Evolutionary conservation across 140 eudicot species (phyloP), one percentile per base, ranked within the genome.

Genomic region (Stevia rebaudiana): DNA sequence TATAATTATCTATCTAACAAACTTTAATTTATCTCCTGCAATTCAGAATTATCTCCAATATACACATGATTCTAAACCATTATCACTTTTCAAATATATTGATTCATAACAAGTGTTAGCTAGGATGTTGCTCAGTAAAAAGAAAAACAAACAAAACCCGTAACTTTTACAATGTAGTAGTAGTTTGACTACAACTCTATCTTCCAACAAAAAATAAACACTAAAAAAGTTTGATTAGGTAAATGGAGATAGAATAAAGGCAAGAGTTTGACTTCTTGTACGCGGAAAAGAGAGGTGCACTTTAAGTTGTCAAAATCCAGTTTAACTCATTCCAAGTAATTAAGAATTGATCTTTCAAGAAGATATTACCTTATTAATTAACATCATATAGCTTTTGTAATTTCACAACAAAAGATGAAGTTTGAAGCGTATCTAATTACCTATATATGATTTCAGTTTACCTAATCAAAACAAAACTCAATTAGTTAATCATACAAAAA

Each of bases 221-320:
- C 8, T 2, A 4, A 36, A 16, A 39, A 19, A 40, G 63, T 36
- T 31, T 41, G 33, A 30, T 69, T 55, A 11, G 56, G 36, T 68
- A 37, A 28, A 25, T 68, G 73, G 36, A 60, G 13, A 68, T 5
- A 17, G 50, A 41, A 54, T 55, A 56, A 68, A 54, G 30, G 22
- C 8, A 30, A 55, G 0, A 30, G 42, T 58, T 57, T 57, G 74
- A 43, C 37, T 11, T 3, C 5, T 44, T 69, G 47, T 69, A 56
- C 67, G 48, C 42, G 36, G 66, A 56, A 55, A 56, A 42, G 22
- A 10, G 52, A 49, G 35, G 61, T 54, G 61, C 61, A 52, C 59
- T 52, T 23, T 52, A 22, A 28, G 59, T 11, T 52, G 5, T 3
- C 31, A 12, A 5, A 11, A 8, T 0, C 15, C 19, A 1, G 37